Conservation (phyloP, 2,329 filamentous ascomycete genomes). For the Exophiala oligosperma region DNA sequence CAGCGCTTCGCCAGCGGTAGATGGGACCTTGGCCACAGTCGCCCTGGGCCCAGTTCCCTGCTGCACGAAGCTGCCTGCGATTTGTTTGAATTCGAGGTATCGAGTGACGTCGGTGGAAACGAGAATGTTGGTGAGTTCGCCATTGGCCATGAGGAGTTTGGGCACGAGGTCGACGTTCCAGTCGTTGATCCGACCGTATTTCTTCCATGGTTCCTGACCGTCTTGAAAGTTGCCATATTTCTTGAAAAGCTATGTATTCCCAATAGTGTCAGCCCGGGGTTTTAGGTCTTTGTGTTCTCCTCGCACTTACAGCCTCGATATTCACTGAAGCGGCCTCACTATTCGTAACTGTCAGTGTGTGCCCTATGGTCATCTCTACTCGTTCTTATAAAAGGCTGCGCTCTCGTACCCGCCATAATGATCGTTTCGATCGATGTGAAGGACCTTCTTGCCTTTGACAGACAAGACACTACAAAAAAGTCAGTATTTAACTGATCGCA, state of each 20-base stretch:
- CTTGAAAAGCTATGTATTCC: slow-evolving; percentile 75
- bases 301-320: slow-evolving; percentile 74
- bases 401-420: slow-evolving; percentile 89
- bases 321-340: slow-evolving; percentile 96
- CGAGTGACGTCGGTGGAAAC: slow-evolving; percentile 90
- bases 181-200: slow-evolving; percentile 94
- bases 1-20: slow-evolving; percentile 85
- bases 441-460: slow-evolving; percentile 98
- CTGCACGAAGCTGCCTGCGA: slow-evolving; percentile 95
- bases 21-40: slow-evolving; percentile 94
- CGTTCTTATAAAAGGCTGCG: slow-evolving; percentile 25
- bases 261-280: slow-evolving; percentile 31
- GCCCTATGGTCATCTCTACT: background rate
- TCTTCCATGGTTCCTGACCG: slow-evolving; percentile 93
- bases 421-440: slow-evolving; percentile 98
- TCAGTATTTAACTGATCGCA: slow-evolving; percentile 2
- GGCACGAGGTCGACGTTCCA: slow-evolving; percentile 99
- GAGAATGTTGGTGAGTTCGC: slow-evolving; percentile 97
- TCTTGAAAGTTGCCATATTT: slow-evolving; percentile 81
- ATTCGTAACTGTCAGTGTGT: slow-evolving; percentile 25
- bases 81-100: slow-evolving; percentile 91
- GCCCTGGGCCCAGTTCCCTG: slow-evolving; percentile 79
- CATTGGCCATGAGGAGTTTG: slow-evolving; percentile 98
- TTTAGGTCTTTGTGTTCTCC: background rate
- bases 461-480: slow-evolving; percentile 71